Conservation (phyloP, 2,329 filamentous ascomycete genomes). For the Ophidiomyces ophidiicola region DNA sequence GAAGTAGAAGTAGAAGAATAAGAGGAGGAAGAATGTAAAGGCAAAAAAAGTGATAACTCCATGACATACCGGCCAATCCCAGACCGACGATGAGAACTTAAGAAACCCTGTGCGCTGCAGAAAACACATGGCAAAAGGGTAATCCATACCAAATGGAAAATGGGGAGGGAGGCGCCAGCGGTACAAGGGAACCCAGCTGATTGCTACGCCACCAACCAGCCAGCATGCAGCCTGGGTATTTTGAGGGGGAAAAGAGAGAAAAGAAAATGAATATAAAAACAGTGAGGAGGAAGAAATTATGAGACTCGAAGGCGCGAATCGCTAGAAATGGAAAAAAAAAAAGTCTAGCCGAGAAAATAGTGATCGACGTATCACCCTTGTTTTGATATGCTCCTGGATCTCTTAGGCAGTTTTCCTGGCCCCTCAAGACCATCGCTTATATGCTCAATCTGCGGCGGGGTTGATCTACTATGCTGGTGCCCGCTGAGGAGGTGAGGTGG, state of each 20-base stretch:
- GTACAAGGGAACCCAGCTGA: conserved; percentile 12
- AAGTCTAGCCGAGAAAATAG: conserved; percentile 4
- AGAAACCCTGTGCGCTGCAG: not conserved
- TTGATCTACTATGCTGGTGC: conserved; percentile 18
- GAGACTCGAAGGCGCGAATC: not conserved
- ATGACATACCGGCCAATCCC: conserved; percentile 4
- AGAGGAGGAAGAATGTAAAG: not conserved
- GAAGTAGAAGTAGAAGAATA: too few relatives aligned
- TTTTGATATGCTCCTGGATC: conserved; percentile 16
- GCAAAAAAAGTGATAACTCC: conserved; percentile 2
- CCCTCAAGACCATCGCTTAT: conserved; percentile 15
- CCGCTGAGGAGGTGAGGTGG: conserved; percentile 31
- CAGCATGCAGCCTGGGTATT: conserved; percentile 6
- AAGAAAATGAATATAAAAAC: conserved; percentile 10
- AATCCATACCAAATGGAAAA: conserved; percentile 12
- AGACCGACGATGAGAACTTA: conserved; percentile 1
- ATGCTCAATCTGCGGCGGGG: conserved; percentile 21
- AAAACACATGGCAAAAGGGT: too few relatives aligned
- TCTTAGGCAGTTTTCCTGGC: conserved; percentile 4
- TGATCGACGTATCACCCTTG: conserved; percentile 3
- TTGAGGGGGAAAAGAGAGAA: conserved; percentile 13
- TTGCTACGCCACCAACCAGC: conserved; percentile 6
- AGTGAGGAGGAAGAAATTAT: conserved; percentile 7
- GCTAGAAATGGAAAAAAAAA: conserved; percentile 7
- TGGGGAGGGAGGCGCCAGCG: conserved; percentile 8